Evolutionary conservation across 768 basidiomycete species (phyloP).

Genomic region (Pisolithus marmoratus): DNA sequence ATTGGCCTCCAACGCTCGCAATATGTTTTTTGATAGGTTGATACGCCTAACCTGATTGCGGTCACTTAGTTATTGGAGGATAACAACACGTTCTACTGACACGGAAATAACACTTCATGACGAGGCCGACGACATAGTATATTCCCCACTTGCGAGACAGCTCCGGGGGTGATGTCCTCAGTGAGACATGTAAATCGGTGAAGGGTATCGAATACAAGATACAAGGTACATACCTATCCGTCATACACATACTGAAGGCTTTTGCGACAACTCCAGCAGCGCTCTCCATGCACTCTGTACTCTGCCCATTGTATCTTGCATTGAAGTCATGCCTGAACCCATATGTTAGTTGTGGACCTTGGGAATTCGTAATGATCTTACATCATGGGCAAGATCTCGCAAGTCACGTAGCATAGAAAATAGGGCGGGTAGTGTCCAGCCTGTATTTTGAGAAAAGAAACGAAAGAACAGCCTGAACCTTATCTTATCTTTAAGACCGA

Average conservation of each 20-base stretch:
- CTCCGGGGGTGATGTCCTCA: slow-evolving; percentile 59
- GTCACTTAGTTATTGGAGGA: slow-evolving; percentile 1
- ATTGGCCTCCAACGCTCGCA: slow-evolving; percentile 83
- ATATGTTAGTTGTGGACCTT: neutral
- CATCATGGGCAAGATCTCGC: slow-evolving; percentile 81
- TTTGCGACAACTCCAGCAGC: slow-evolving; percentile 83
- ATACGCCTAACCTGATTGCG: slow-evolving; percentile 74
- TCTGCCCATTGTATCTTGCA: slow-evolving; percentile 50
- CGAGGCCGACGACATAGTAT: slow-evolving; percentile 86
- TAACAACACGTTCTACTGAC: slow-evolving; percentile 38
- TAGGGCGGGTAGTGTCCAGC: slow-evolving; percentile 82
- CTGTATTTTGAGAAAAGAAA: slow-evolving; percentile 73
- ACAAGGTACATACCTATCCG: slow-evolving; percentile 52
- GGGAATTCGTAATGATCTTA: slow-evolving; percentile 26
- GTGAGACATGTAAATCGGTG: slow-evolving; percentile 1
- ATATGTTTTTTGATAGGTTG: slow-evolving; percentile 85
- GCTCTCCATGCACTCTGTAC: slow-evolving; percentile 74
- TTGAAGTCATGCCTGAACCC: slow-evolving; percentile 54
- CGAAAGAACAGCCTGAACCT: slow-evolving; percentile 62
- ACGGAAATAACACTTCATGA: slow-evolving; percentile 93
- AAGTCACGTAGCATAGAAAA: slow-evolving; percentile 80
- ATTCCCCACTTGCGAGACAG: slow-evolving; percentile 86
- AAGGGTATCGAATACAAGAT: neutral
- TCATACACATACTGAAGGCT: slow-evolving; percentile 85
- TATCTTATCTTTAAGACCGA: neutral